These are phyloP conservation scores for Glebionis coronaria DNA, from an alignment of 129 eudicot species.

Conservation along the genomic window DNA sequence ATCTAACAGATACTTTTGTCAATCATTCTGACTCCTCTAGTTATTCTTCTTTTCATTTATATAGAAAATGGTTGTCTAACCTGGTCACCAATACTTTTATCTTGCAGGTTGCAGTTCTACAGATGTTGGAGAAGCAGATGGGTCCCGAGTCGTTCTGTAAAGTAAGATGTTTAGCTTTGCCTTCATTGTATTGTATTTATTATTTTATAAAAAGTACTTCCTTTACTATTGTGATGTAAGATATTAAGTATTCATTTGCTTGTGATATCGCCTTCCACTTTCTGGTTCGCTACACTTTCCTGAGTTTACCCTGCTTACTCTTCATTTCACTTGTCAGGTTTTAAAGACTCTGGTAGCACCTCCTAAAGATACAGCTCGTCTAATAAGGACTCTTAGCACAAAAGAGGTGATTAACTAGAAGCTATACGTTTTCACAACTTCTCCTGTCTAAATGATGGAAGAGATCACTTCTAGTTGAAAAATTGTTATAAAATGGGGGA, in stretches of 20 bases:
- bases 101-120: slow-evolving; percentile 84
- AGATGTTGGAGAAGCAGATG: slow-evolving; percentile 98
- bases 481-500: slow-evolving; percentile 4
- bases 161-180: slow-evolving; percentile 44
- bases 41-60: slow-evolving; percentile 1
- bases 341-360: slow-evolving; percentile 75
- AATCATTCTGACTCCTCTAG: background rate
- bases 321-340: slow-evolving; percentile 46
- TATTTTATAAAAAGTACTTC: background rate
- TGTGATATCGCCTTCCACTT: slow-evolving; percentile 10
- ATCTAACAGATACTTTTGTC: background rate
- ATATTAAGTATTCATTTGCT: slow-evolving; percentile 3
- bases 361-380: slow-evolving; percentile 52
- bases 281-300: slow-evolving; percentile 7
- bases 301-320: slow-evolving; percentile 8
- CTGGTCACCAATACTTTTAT: slow-evolving; percentile 9
- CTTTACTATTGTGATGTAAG: background rate
- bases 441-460: slow-evolving; percentile 11
- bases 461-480: slow-evolving; percentile 3
- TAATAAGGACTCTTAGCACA: slow-evolving; percentile 81
- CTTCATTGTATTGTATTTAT: slow-evolving; percentile 6
- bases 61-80: slow-evolving; percentile 1
- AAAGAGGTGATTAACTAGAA: slow-evolving; percentile 62
- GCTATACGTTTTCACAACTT: background rate
- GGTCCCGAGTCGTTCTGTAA: slow-evolving; percentile 92